Evolutionary conservation across 225 moss, liverwort and hornwort species (phyloP).

Genomic region (Marchantia paleacea): DNA sequence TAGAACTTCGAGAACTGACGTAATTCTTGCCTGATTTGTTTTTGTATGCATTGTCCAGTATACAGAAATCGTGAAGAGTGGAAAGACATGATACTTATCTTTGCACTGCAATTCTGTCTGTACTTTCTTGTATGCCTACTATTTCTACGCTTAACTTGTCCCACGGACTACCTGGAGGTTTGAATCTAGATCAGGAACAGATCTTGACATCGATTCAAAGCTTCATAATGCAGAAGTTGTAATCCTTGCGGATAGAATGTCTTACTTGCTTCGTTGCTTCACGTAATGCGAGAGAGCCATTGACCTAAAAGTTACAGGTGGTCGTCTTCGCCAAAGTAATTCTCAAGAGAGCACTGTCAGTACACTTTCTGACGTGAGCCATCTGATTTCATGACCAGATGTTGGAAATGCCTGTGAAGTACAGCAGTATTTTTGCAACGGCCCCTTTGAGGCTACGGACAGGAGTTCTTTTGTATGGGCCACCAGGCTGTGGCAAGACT

Average conservation of each 20-base stretch:
- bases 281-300: too few species aligned
- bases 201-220: too few species aligned
- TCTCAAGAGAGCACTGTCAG: too few species aligned
- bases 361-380: background rate
- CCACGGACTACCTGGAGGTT: background rate
- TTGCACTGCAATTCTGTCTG: background rate
- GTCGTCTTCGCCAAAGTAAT: too few species aligned
- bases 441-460: constrained; percentile 94
- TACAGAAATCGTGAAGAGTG: background rate
- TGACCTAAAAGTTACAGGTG: too few species aligned
- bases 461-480: constrained; percentile 91
- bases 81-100: too few species aligned
- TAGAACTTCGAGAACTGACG: constrained; percentile 14
- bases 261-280: too few species aligned
- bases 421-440: constrained; percentile 73
- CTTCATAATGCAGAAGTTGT: too few species aligned
- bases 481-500: constrained; percentile 99
- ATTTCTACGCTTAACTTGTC: background rate
- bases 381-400: constrained; percentile 41
- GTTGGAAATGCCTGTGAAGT: constrained; percentile 90
- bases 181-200: too few species aligned
- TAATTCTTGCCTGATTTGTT: background rate
- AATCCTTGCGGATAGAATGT: too few species aligned
- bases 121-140: background rate
- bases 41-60: background rate